These are phyloP conservation scores for Taiwanofungus camphoratus DNA, from an alignment of 1,284 basidiomycete species.

Conservation along the genomic window DNA sequence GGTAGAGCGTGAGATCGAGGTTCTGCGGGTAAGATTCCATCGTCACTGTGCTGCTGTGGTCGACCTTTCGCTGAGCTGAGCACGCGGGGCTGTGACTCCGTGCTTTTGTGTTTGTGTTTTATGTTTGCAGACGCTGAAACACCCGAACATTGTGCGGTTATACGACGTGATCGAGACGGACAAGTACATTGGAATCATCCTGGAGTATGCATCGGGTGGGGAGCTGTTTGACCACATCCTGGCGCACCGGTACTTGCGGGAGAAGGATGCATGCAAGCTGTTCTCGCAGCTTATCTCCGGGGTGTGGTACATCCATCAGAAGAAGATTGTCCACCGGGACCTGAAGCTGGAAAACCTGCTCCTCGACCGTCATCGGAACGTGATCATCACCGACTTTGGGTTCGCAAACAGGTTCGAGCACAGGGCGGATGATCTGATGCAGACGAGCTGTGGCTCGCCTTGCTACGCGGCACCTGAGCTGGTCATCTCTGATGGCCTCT, in stretches of 20 bases:
- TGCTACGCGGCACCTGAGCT: conserved; percentile 99
- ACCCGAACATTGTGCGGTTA: conserved; percentile 97
- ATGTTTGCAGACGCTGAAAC: conserved; percentile 84
- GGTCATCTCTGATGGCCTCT: conserved; percentile 97
- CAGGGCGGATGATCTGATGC: conserved; percentile 92
- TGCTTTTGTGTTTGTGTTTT: conserved; percentile 6
- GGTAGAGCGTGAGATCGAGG: conserved; percentile 97
- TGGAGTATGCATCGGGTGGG: conserved; percentile 97
- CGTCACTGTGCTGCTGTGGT: conserved; percentile 11
- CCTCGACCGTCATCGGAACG: conserved; percentile 94
- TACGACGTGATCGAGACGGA: conserved; percentile 99
- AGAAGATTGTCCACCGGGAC: conserved; percentile 99
- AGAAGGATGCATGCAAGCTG: conserved; percentile 91
- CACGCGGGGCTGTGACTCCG: conserved; percentile 8
- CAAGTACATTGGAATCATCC: conserved; percentile 99
- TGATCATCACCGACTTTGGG: conserved; percentile 99
- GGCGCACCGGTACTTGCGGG: conserved; percentile 94
- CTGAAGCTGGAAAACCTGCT: conserved; percentile 98
- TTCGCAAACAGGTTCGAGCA: conserved; percentile 98
- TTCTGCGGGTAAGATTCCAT: conserved; percentile 70
- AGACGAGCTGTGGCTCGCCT: conserved; percentile 95
- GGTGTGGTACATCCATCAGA: conserved; percentile 98
- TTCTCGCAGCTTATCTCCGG: conserved; percentile 99
- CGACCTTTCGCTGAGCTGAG: conserved; percentile 10
- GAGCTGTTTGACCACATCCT: conserved; percentile 99